A percentile compares a stretch with the other conserved stretches of the same genome.
phyloP scores from a whole-genome alignment of 768 basidiomycete species.

The Obba rivulosa region DNA sequence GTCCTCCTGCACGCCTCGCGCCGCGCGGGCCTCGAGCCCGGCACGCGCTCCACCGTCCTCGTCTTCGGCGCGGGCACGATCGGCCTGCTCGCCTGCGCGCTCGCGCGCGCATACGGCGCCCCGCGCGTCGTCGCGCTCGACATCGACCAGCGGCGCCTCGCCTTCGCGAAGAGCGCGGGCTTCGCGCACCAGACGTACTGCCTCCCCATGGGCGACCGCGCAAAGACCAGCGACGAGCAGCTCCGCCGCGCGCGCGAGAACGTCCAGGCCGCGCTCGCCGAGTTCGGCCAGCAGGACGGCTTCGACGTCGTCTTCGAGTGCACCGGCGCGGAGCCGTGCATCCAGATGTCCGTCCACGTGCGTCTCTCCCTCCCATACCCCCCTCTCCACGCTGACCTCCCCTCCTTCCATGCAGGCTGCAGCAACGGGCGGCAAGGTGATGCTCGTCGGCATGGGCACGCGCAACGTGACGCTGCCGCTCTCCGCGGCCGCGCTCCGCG shows the following conservation, averaged over 20 bases:
- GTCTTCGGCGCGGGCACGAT: slow-evolving; percentile 93
- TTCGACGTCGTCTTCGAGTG: slow-evolving; percentile 95
- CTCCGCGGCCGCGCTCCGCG: slow-evolving; percentile 74
- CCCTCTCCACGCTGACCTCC: slow-evolving; percentile 11
- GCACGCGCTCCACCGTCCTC: slow-evolving; percentile 50
- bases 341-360: slow-evolving; percentile 88
- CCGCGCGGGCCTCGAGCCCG: slow-evolving; percentile 37
- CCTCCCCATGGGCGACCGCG: slow-evolving; percentile 38
- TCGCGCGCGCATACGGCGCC: slow-evolving; percentile 70
- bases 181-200: slow-evolving; percentile 74
- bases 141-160: slow-evolving; percentile 77
- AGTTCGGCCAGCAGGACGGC: slow-evolving; percentile 64
- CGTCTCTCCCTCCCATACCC: slow-evolving; percentile 29
- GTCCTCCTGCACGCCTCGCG: slow-evolving; percentile 69
- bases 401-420: slow-evolving; percentile 51
- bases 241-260: slow-evolving; percentile 57
- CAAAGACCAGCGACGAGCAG: slow-evolving; percentile 51
- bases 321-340: slow-evolving; percentile 88
- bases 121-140: slow-evolving; percentile 73
- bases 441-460: slow-evolving; percentile 95
- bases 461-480: slow-evolving; percentile 79
- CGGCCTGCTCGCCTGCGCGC: slow-evolving; percentile 82
- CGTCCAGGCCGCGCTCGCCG: slow-evolving; percentile 42
- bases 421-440: slow-evolving; percentile 79
- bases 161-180: slow-evolving; percentile 70